Conservation (phyloP, 2,329 filamentous ascomycete genomes). For the Cladophialophora bantiana region DNA sequence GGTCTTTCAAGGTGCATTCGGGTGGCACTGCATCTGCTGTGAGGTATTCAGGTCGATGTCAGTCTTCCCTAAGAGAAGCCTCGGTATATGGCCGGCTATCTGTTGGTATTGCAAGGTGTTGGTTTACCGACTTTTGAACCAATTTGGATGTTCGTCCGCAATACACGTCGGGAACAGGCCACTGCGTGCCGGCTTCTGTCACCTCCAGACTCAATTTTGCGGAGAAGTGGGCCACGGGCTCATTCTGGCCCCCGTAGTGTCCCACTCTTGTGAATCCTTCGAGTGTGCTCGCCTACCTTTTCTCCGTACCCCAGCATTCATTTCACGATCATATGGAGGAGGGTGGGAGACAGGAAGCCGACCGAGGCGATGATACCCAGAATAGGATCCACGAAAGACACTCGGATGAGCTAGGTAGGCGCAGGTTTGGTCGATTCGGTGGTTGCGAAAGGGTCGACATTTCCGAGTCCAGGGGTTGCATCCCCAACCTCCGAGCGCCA, state of each 20-base stretch:
- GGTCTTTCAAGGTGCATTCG: background rate
- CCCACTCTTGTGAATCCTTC: slow-evolving; percentile 1
- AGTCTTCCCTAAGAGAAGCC: background rate
- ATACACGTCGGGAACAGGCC: background rate
- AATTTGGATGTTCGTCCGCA: slow-evolving; percentile 5
- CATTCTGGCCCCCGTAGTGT: background rate
- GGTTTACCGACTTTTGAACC: slow-evolving; percentile 1
- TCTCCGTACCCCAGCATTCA: background rate
- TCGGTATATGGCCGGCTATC: slow-evolving; percentile 25
- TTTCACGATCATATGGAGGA: background rate
- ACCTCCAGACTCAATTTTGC: slow-evolving; percentile 6
- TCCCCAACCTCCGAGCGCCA: background rate
- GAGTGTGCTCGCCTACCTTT: background rate
- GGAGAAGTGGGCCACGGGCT: slow-evolving; percentile 1
- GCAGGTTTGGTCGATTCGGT: background rate
- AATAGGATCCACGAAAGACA: background rate
- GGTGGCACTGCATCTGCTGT: background rate
- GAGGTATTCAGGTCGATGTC: background rate
- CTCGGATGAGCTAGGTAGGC: background rate
- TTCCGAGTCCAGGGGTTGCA: background rate
- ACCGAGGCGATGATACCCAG: background rate
- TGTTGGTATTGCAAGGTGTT: background rate
- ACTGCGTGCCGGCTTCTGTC: background rate
- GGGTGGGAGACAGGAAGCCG: background rate
- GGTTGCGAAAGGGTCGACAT: background rate